Conservation (phyloP, 768 basidiomycete genomes). For the Pulveroboletus sp. region DNA sequence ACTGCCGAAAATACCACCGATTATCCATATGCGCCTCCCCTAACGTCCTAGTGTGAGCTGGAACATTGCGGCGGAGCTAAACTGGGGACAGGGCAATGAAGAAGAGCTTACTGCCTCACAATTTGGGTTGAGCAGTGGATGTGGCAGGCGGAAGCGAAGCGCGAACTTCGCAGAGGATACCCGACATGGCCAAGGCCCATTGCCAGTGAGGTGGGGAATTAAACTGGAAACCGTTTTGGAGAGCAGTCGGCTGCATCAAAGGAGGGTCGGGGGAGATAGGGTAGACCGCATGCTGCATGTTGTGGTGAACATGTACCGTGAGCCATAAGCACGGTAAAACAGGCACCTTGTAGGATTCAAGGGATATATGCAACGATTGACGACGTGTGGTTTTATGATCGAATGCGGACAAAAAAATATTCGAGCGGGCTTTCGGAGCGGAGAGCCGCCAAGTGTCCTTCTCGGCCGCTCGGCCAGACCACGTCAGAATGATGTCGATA, state of each 20-base stretch:
- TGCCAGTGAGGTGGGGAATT: background rate
- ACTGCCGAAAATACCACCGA: constrained; percentile 18
- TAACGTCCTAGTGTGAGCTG: background rate
- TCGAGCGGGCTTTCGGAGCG: background rate
- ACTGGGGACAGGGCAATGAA: background rate
- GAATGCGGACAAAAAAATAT: constrained; percentile 1
- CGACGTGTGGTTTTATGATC: background rate
- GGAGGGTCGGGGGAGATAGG: background rate
- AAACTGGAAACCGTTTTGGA: background rate
- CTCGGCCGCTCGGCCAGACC: constrained; percentile 1
- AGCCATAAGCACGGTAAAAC: constrained; percentile 1
- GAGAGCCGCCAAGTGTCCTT: background rate
- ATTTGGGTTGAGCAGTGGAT: constrained; percentile 1
- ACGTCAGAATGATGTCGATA: constrained; percentile 12
- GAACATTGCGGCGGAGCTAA: constrained; percentile 4
- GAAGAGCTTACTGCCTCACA: background rate
- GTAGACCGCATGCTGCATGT: constrained; percentile 3
- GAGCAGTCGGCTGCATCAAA: constrained; percentile 1
- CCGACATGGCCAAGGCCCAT: background rate
- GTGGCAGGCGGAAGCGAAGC: background rate
- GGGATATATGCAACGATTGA: background rate
- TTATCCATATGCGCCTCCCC: constrained; percentile 2
- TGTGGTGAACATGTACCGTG: constrained; percentile 1
- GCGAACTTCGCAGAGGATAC: background rate
- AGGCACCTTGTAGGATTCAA: background rate